Conservation (phyloP, 2,329 filamentous ascomycete species). For the Aspergillus pseudoviridinutans region DNA sequence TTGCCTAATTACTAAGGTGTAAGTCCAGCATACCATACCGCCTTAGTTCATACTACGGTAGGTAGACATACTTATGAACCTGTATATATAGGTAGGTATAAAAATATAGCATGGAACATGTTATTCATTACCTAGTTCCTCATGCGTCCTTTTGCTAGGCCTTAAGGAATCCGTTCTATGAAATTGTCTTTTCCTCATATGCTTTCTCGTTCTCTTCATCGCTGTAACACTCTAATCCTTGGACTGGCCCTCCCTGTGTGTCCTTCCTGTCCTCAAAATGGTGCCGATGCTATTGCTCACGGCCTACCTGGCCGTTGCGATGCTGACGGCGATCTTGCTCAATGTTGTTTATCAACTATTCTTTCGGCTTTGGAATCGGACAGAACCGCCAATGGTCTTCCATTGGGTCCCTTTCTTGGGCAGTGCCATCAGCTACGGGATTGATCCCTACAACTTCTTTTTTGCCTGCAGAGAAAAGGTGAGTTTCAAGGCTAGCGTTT, state of each 20-base stretch:
- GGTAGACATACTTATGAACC: not conserved
- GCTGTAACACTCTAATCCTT: not conserved
- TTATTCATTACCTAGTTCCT: not conserved
- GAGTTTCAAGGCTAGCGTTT: not conserved
- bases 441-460: slow-evolving; percentile 77
- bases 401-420: slow-evolving; percentile 65
- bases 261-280: not conserved
- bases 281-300: not conserved
- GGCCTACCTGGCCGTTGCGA: not conserved
- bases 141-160: not conserved
- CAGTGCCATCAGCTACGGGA: slow-evolving; percentile 44
- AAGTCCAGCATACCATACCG: not conserved
- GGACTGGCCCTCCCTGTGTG: not conserved
- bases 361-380: slow-evolving; percentile 33
- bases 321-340: not conserved
- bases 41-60: not conserved
- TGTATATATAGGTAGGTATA: not conserved
- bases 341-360: not conserved
- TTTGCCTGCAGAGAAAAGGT: slow-evolving; percentile 68
- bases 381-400: slow-evolving; percentile 75
- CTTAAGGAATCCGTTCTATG: not conserved
- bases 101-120: not conserved
- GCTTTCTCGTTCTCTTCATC: not conserved
- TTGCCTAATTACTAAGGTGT: not conserved
- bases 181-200: not conserved